Percentiles rank a stretch among this genome's conserved stretches.
Evolutionary conservation across 257 asterid genomes (phyloP).

Genomic region (Solanum chmielewskii): DNA sequence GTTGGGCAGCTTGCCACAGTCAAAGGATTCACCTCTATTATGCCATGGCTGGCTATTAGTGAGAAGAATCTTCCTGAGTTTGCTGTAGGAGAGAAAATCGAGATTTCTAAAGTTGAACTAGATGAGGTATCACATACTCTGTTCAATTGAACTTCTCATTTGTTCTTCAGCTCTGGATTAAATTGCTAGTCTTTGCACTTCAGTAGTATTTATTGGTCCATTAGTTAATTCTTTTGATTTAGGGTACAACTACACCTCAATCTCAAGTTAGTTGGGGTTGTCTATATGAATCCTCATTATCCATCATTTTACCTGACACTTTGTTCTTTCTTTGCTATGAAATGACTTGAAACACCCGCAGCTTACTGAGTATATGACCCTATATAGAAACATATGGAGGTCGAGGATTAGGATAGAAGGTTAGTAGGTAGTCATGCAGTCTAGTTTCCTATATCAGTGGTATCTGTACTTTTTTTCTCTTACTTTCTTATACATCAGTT

Average conservation of each 20-base stretch:
- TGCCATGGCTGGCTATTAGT: slow-evolving; percentile 85
- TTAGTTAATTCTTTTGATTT: neutral
- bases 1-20: slow-evolving; percentile 52
- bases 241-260: neutral
- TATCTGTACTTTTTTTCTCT: neutral
- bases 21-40: slow-evolving; percentile 76
- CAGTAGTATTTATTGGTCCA: neutral
- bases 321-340: neutral
- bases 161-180: neutral
- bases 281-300: neutral
- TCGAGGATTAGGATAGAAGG: neutral
- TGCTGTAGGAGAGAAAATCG: slow-evolving; percentile 47
- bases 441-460: neutral
- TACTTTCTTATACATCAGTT: neutral
- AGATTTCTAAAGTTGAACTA: slow-evolving; percentile 48
- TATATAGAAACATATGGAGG: neutral
- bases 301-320: neutral
- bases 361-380: neutral
- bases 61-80: slow-evolving; percentile 75
- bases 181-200: neutral
- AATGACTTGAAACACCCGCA: neutral
- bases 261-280: neutral
- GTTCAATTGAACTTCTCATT: neutral
- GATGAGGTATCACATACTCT: slow-evolving; percentile 41
- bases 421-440: neutral